Evolutionary conservation across 257 asterid genomes (phyloP).

Genomic region (Echium plantagineum): DNA sequence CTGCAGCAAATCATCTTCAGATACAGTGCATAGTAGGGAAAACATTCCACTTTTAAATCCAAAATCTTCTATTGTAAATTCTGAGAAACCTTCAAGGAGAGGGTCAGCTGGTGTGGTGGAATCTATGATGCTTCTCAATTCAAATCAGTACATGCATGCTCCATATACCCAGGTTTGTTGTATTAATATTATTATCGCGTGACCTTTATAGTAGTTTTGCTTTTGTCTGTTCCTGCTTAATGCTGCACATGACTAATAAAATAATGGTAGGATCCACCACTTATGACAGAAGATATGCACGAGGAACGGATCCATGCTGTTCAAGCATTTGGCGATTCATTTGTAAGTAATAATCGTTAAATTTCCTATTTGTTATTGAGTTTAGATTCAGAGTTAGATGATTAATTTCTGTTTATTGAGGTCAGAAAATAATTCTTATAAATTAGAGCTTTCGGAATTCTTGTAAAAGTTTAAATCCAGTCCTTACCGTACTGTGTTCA

Average conservation of each 20-base stretch:
- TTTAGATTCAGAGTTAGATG: not conserved
- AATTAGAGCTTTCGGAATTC: not conserved
- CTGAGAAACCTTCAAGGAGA: slow-evolving; percentile 34
- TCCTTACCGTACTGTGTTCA: not conserved
- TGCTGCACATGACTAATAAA: slow-evolving; percentile 5
- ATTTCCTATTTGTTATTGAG: not conserved
- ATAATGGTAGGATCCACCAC: slow-evolving; percentile 69
- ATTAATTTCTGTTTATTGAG: not conserved
- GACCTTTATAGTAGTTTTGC: slow-evolving; percentile 2
- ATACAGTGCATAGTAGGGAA: slow-evolving; percentile 7
- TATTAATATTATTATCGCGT: slow-evolving; percentile 10
- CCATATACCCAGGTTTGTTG: slow-evolving; percentile 69
- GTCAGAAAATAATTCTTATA: not conserved
- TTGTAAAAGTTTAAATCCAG: not conserved
- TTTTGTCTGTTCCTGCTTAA: not conserved
- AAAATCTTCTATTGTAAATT: slow-evolving; percentile 16
- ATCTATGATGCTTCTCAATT: slow-evolving; percentile 69
- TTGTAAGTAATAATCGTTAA: slow-evolving; percentile 33
- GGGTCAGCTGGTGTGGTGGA: slow-evolving; percentile 51
- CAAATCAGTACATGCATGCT: slow-evolving; percentile 53
- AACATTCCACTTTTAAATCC: slow-evolving; percentile 15
- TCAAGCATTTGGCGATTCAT: slow-evolving; percentile 63
- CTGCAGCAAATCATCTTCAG: slow-evolving; percentile 24
- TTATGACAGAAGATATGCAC: slow-evolving; percentile 94
- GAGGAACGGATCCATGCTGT: slow-evolving; percentile 85